Evolutionary conservation across 352 stramenopile genomes (phyloP).

Genomic region (Globisporangium echinulatum): DNA sequence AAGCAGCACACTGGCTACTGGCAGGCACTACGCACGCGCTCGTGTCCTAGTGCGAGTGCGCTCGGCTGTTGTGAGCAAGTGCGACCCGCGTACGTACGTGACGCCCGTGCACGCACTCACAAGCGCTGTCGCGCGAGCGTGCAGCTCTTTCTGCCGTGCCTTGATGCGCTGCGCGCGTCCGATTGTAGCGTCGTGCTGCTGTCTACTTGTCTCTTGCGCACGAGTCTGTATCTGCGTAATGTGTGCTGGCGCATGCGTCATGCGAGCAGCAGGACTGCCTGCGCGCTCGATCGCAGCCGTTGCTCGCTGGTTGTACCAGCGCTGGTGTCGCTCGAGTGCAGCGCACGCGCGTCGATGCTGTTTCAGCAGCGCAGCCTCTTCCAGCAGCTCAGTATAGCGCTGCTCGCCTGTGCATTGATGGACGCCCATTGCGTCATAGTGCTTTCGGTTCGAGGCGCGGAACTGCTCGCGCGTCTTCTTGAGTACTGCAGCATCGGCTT

Average conservation of each 20-base stretch:
- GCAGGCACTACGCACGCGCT: background rate
- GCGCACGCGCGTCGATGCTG: slow-evolving; percentile 8
- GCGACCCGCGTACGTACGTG: slow-evolving; percentile 38
- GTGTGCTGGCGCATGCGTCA: slow-evolving; percentile 11
- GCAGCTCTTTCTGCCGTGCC: slow-evolving; percentile 16
- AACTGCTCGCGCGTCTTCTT: slow-evolving; percentile 23
- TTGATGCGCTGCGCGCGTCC: slow-evolving; percentile 4
- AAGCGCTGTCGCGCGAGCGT: slow-evolving; percentile 22
- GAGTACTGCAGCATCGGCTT: slow-evolving; percentile 7
- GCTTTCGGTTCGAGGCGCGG: slow-evolving; percentile 26
- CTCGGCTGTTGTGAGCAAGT: slow-evolving; percentile 22
- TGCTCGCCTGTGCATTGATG: slow-evolving; percentile 25
- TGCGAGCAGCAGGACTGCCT: background rate
- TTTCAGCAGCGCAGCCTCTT: slow-evolving; percentile 16
- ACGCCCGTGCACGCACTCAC: slow-evolving; percentile 14
- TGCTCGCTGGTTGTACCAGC: slow-evolving; percentile 29
- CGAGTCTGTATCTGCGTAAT: slow-evolving; percentile 13
- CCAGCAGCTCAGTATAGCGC: slow-evolving; percentile 23
- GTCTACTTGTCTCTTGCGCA: background rate
- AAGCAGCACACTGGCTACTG: background rate
- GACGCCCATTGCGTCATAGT: slow-evolving; percentile 36
- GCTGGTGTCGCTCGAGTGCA: slow-evolving; percentile 21
- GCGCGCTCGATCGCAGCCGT: background rate
- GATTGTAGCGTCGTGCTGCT: background rate
- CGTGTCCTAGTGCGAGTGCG: background rate